A percentile compares a stretch with the other conserved stretches of the same genome.
phyloP scores from a whole-genome alignment of 345 rosid species.

The Leavenworthia alabamica region DNA sequence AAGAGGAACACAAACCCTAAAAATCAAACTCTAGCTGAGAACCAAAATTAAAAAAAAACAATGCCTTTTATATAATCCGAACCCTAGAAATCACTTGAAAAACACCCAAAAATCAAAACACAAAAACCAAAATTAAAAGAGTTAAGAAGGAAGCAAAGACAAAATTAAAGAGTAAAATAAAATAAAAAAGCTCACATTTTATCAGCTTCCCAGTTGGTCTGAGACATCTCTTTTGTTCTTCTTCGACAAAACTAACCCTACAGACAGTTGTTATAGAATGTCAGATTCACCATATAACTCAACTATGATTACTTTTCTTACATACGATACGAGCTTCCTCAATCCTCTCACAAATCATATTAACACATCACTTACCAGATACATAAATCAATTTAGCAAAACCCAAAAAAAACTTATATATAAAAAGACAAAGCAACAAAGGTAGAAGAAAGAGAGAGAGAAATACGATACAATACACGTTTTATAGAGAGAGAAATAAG shows the following conservation, averaged over 20 bases:
- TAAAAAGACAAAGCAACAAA: neutral
- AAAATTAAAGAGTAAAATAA: neutral
- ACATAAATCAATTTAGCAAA: neutral
- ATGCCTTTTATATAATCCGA: slow-evolving; percentile 21
- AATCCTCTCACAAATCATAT: slow-evolving; percentile 28
- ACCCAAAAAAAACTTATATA: neutral
- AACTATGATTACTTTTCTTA: slow-evolving; percentile 8
- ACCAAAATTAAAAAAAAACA: neutral
- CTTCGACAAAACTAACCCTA: slow-evolving; percentile 29
- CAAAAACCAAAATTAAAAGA: slow-evolving; percentile 8
- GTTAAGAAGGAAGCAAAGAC: neutral
- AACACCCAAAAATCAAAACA: slow-evolving; percentile 27
- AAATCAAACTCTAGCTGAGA: slow-evolving; percentile 12
- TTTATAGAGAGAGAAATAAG: slow-evolving; percentile 13
- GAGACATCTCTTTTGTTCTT: slow-evolving; percentile 54
- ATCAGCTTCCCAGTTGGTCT: slow-evolving; percentile 99
- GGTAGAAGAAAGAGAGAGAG: neutral
- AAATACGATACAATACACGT: neutral
- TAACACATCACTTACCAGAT: slow-evolving; percentile 21
- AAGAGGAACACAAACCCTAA: slow-evolving; percentile 39
- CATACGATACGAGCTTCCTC: slow-evolving; percentile 14
- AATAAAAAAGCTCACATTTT: slow-evolving; percentile 65
- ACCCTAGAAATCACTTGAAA: slow-evolving; percentile 3
- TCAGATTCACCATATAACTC: slow-evolving; percentile 35
- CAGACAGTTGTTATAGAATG: slow-evolving; percentile 34